These are phyloP conservation scores for Myxozyma melibiosi DNA, from an alignment of 805 yeast genomes.

Conservation along the genomic window DNA sequence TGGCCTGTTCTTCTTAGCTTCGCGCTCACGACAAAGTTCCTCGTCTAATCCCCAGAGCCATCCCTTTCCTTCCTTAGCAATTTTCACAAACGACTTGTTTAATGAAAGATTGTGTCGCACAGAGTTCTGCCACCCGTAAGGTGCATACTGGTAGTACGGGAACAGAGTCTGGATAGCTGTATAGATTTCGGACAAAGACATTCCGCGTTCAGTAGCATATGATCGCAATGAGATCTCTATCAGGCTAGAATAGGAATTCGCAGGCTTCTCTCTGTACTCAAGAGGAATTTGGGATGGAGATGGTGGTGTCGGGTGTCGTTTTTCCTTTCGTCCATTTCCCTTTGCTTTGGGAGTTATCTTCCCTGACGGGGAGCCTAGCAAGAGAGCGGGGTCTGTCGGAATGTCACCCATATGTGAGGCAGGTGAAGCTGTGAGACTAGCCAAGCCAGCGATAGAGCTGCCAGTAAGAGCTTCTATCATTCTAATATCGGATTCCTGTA, in stretches of 20 bases:
- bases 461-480: slow-evolving; percentile 23
- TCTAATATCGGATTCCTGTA: slow-evolving; percentile 15
- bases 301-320: slow-evolving; percentile 21
- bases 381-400: slow-evolving; percentile 12
- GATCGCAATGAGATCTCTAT: slow-evolving; percentile 77
- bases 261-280: slow-evolving; percentile 82
- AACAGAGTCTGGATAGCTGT: slow-evolving; percentile 82
- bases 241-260: slow-evolving; percentile 75
- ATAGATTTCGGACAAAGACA: slow-evolving; percentile 82
- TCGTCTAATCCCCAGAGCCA: slow-evolving; percentile 95
- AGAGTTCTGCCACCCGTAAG: slow-evolving; percentile 97
- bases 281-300: slow-evolving; percentile 70
- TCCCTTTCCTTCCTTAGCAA: slow-evolving; percentile 88
- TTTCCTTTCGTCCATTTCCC: slow-evolving; percentile 16
- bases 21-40: slow-evolving; percentile 78
- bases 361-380: neutral
- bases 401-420: neutral
- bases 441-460: slow-evolving; percentile 1
- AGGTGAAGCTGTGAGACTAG: neutral
- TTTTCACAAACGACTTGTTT: slow-evolving; percentile 80
- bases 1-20: slow-evolving; percentile 62
- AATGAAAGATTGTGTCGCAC: slow-evolving; percentile 87
- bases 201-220: slow-evolving; percentile 67
- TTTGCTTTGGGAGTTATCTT: neutral
- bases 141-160: slow-evolving; percentile 91